These are phyloP conservation scores for Phellopilus nigrolimitatus DNA, from an alignment of 1,284 basidiomycete species.

Conservation along the genomic window DNA sequence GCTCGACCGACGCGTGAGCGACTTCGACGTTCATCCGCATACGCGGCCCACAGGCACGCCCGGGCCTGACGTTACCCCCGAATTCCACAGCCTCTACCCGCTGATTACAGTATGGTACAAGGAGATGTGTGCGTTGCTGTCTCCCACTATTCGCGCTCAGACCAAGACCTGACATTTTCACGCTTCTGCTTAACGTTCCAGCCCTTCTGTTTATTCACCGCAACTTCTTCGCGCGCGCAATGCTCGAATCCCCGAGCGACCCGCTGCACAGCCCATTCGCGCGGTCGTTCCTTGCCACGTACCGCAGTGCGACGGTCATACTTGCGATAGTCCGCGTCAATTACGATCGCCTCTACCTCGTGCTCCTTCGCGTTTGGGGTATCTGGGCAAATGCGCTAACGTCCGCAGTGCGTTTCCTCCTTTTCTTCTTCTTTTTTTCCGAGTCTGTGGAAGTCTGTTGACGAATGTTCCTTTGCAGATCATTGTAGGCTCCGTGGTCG, in stretches of 20 bases:
- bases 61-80: not conserved
- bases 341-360: not conserved
- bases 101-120: constrained; percentile 7
- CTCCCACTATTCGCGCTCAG: not conserved
- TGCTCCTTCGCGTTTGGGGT: constrained; percentile 9
- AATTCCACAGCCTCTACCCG: constrained; percentile 4
- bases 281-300: constrained; percentile 21
- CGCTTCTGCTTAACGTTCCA: not conserved
- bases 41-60: not conserved
- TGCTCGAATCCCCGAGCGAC: constrained; percentile 20
- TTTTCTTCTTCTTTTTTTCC: constrained; percentile 3
- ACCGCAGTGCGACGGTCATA: constrained; percentile 15
- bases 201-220: constrained; percentile 19
- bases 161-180: too few relatives aligned
- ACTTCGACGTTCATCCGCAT: constrained; percentile 10
- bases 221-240: constrained; percentile 22
- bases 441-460: too few relatives aligned
- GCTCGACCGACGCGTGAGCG: constrained; percentile 20
- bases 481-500: constrained; percentile 22
- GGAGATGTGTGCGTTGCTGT: constrained; percentile 12
- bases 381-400: constrained; percentile 9
- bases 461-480: too few relatives aligned
- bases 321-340: not conserved
- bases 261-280: constrained; percentile 21
- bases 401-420: constrained; percentile 1